phyloP scores from a whole-genome alignment of 2,329 filamentous ascomycete species.

The Fusarium zealandicum region DNA sequence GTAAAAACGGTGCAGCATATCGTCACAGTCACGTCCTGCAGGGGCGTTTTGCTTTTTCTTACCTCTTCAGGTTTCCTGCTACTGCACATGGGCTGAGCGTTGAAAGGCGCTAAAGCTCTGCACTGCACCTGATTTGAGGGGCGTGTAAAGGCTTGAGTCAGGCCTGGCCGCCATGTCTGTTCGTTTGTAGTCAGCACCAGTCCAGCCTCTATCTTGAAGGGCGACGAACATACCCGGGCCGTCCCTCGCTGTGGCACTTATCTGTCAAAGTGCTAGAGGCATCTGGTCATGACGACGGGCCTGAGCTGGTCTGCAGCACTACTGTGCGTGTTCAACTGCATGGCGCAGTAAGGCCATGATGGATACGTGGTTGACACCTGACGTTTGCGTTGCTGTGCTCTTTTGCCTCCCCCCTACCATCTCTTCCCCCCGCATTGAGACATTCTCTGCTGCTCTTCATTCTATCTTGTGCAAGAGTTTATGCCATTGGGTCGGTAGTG shows the following conservation, averaged over 20 bases:
- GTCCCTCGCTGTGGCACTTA: conserved; percentile 28
- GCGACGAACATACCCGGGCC: conserved; percentile 16
- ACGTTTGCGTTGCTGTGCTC: not conserved
- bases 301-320: not conserved
- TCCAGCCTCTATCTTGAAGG: not conserved
- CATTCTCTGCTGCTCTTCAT: not conserved
- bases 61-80: conserved; percentile 12
- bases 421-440: not conserved
- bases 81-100: conserved; percentile 2
- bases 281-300: not conserved
- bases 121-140: not conserved
- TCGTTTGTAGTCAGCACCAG: not conserved
- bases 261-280: conserved; percentile 20
- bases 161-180: conserved; percentile 1
- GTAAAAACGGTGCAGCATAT: conserved; percentile 31
- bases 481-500: conserved; percentile 8
- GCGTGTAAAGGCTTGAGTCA: not conserved
- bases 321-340: not conserved
- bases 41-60: conserved; percentile 25
- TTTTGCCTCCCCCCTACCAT: not conserved
- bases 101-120: not conserved
- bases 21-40: conserved; percentile 11
- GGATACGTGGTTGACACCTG: not conserved
- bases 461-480: not conserved
- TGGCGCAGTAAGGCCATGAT: not conserved